Base-by-base conservation (phyloP, 75 land plant species). In the Selaginella tamariscina region DNA sequence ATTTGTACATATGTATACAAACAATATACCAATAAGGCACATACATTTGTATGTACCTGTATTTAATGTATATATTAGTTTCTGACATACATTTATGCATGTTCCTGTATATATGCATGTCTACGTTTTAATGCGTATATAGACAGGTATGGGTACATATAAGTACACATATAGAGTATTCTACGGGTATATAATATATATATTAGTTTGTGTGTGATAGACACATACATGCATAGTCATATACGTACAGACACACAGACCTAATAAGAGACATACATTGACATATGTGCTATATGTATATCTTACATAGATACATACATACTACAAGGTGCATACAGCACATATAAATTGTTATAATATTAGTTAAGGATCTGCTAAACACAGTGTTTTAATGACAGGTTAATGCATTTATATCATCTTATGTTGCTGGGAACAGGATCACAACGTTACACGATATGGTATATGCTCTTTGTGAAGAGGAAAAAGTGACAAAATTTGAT, bases 391-490 rank as follows among this genome's bases (percentile, higher is more conserved):
- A n/a, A n/a, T n/a, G n/a, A n/a, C n/a, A 91, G 97, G 70, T 91
- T 13, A 86, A 84, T 71, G 79, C 87, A 29, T 88, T 78, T 69
- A 81, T 91, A 49, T 83, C 84, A 15, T 83, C 89, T 68, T 84
- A 82, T 76, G 80, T 86, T 56, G 86, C 71, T 33, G 85, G 78
- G 27, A 70, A 80, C 72, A 77, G 70, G 56, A 81, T 91, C 33
- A 79, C 85, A 39, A 83, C 93, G 0, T 31, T 88, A 44, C 71
- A 81, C 74, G 97, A 91, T 24, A 76, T 91, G 67, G 74, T 82
- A 54, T 39, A 63, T 28, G 86, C 75, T 11, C 74, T 91, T 18
- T 82, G 83, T 68, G 72, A 75, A 54, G 77, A 74, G 57, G 97
- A 88, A 73, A 80, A 93, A 1, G 74, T 91, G 28, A 64, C 72